These are phyloP conservation scores for Candida ulmi DNA, from an alignment of 805 yeast genomes.

Conservation along the genomic window DNA sequence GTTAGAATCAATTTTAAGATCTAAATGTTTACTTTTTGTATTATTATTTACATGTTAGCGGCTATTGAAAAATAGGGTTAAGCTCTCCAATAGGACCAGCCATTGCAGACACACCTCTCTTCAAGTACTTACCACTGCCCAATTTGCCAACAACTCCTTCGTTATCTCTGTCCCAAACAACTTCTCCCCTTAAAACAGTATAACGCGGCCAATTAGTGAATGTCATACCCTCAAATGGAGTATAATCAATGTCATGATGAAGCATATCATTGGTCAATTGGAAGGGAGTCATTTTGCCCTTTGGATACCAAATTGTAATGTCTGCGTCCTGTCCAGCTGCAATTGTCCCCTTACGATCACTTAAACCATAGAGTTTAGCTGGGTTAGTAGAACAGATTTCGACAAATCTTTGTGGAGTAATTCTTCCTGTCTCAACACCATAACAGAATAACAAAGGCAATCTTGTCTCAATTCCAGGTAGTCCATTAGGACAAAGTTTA, in stretches of 20 bases:
- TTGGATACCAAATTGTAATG: conserved; percentile 42
- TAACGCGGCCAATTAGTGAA: conserved; percentile 43
- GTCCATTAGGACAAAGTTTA: conserved; percentile 41
- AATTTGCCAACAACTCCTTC: conserved; percentile 16
- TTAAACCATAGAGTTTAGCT: conserved; percentile 39
- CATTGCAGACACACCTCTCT: conserved; percentile 20
- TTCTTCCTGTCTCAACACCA: conserved; percentile 37
- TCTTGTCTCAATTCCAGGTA: conserved; percentile 45
- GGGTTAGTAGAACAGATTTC: conserved; percentile 41
- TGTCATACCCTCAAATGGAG: conserved; percentile 34
- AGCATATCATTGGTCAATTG: conserved; percentile 25
- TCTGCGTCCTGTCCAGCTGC: conserved; percentile 46
- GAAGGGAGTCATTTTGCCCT: conserved; percentile 24
- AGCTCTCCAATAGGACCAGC: conserved; percentile 19
- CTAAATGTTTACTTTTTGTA: no score
- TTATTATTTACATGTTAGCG: no score
- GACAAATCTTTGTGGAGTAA: conserved; percentile 37
- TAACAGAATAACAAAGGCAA: conserved; percentile 37
- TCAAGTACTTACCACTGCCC: conserved; percentile 22
- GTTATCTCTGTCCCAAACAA: conserved; percentile 26
- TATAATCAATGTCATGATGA: conserved; percentile 33
- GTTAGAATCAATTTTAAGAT: no score
- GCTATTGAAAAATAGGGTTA: conserved; percentile 15
- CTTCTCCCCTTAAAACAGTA: conserved; percentile 33
- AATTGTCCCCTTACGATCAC: conserved; percentile 35